Evolutionary conservation across 768 basidiomycete species (phyloP), one percentile per base, ranked within the genome.

Genomic region (Hypsizygus marmoreus): DNA sequence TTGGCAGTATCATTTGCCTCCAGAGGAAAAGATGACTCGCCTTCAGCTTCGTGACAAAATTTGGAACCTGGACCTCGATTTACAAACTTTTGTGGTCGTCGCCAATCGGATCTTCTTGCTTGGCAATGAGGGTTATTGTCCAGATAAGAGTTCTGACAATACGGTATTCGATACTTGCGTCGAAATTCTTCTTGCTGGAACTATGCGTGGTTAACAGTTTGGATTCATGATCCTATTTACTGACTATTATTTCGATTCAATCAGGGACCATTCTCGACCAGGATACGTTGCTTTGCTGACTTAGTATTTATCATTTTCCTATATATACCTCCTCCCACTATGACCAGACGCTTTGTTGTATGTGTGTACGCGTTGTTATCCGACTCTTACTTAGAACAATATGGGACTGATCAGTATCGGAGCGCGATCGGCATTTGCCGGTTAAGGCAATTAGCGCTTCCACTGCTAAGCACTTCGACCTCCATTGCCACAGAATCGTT

Each of bases 1-100:
- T 0, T 64, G 58, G 54, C 54, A 55, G 26, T 57, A 61, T 20
- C 22, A 48, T 13, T 46, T 61, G 3, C 53, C 45, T 4, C 61
- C 62, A 4, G 45, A 56, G 4, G 59, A 62, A 19, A 35, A 41
- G 19, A 51, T 61, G 23, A 38, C 30, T 10, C 59, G 55, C 31
- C 56, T 65, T 1, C 45, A 61, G n/a, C 28, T 58, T 26, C 35
- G 43, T 10, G 34, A 56, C 2, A 43, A 40, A 22, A 11, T 64
- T 1, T 61, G 51, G 39, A 39, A 55, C 13, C 32, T 62, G 4
- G 48, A 61, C 11, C 37, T 55, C 6, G 58, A 62, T 37, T 39
- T 62, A 13, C 56, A 62, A 37, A 31, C 19, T 1, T 57, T 59
- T 38, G 37, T 56, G 7, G 42, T 49, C 5, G 44, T 52, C 1